phyloP scores from a whole-genome alignment of 2,329 filamentous ascomycete species.

The Fusarium sublunatum region DNA sequence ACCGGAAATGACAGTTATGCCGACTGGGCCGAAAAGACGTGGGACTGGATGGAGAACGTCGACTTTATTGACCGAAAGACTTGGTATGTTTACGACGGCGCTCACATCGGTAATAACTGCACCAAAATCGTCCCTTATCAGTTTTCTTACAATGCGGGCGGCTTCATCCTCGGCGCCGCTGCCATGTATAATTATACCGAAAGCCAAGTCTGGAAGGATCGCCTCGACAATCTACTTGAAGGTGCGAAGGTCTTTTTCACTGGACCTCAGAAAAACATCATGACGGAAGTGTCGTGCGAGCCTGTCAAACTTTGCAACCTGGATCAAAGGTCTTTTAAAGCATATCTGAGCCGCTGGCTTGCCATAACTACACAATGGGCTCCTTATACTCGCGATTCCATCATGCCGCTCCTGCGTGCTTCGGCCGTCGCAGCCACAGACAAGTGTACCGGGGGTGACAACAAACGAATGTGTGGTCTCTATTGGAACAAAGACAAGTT shows the following conservation, averaged over 20 bases:
- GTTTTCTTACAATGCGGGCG: slow-evolving; percentile 77
- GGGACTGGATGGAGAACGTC: slow-evolving; percentile 72
- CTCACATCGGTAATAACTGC: slow-evolving; percentile 67
- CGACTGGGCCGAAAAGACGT: slow-evolving; percentile 79
- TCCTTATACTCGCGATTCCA: slow-evolving; percentile 64
- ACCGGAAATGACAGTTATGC: slow-evolving; percentile 82
- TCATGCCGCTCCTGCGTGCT: slow-evolving; percentile 65
- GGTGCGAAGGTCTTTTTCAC: slow-evolving; percentile 67
- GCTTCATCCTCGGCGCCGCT: slow-evolving; percentile 72
- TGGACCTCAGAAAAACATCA: slow-evolving; percentile 63
- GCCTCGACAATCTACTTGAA: slow-evolving; percentile 67
- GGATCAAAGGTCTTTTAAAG: slow-evolving; percentile 73
- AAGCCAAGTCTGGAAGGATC: slow-evolving; percentile 65
- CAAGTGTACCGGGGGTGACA: slow-evolving; percentile 68
- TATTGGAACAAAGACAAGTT: slow-evolving; percentile 68
- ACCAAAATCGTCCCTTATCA: slow-evolving; percentile 68
- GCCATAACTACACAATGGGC: slow-evolving; percentile 72
- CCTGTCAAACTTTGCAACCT: slow-evolving; percentile 68
- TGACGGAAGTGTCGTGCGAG: slow-evolving; percentile 76
- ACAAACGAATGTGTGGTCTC: slow-evolving; percentile 68
- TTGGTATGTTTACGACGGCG: slow-evolving; percentile 73
- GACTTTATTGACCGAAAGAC: slow-evolving; percentile 67
- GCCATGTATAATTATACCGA: slow-evolving; percentile 74
- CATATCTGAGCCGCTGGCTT: slow-evolving; percentile 71
- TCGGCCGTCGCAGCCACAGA: slow-evolving; percentile 68